These are phyloP conservation scores for Astraeus odoratus DNA, from an alignment of 768 basidiomycete species.

Conservation along the genomic window DNA sequence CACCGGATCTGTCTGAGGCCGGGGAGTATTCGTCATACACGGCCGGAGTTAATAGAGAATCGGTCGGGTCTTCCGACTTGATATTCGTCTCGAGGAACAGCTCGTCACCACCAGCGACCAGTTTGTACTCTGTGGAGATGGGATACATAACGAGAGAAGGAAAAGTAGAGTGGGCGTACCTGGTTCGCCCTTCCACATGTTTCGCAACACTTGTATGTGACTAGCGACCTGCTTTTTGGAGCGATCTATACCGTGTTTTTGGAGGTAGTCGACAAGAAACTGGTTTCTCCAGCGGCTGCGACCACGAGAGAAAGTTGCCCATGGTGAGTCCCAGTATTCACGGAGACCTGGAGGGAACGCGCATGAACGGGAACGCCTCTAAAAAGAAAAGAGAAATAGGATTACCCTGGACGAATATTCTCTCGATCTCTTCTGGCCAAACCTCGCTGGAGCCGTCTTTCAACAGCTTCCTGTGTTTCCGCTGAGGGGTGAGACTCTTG, in stretches of 20 bases:
- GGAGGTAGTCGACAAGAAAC: slow-evolving; percentile 76
- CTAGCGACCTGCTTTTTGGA: slow-evolving; percentile 88
- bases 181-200: slow-evolving; percentile 84
- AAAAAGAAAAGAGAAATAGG: slow-evolving; percentile 4
- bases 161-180: slow-evolving; percentile 35
- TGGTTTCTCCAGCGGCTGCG: slow-evolving; percentile 80
- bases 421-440: slow-evolving; percentile 76
- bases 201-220: slow-evolving; percentile 77
- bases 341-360: slow-evolving; percentile 48
- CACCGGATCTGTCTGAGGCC: slow-evolving; percentile 25
- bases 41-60: slow-evolving; percentile 36
- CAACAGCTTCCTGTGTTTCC: slow-evolving; percentile 79
- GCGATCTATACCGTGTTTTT: slow-evolving; percentile 60
- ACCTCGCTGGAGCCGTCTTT: slow-evolving; percentile 76
- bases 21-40: slow-evolving; percentile 27
- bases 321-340: slow-evolving; percentile 75
- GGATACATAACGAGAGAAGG: slow-evolving; percentile 5
- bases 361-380: slow-evolving; percentile 1
- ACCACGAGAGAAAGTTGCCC: slow-evolving; percentile 73
- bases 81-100: slow-evolving; percentile 46
- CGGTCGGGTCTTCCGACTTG: slow-evolving; percentile 51
- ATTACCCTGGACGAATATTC: slow-evolving; percentile 73
- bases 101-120: slow-evolving; percentile 78
- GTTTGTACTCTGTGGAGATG: slow-evolving; percentile 52
- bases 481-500: slow-evolving; percentile 52